These are phyloP conservation scores for Pulveroboletus sp. DNA, from an alignment of 768 basidiomycete species.

Conservation along the genomic window DNA sequence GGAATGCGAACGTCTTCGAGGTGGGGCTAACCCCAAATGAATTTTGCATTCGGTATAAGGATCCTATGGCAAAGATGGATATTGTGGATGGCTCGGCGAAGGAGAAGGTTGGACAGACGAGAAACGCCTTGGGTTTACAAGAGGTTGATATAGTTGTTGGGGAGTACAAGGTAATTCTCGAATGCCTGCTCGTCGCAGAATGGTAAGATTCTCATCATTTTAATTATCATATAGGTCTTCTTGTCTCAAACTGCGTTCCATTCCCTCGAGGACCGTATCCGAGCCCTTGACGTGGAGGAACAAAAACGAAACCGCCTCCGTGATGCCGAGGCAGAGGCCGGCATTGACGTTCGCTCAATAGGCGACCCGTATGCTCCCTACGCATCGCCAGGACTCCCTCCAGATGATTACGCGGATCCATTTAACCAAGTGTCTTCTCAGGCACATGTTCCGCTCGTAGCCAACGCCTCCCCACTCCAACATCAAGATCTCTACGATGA, in stretches of 20 bases:
- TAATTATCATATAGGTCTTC: constrained; percentile 61
- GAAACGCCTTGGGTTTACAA: constrained; percentile 49
- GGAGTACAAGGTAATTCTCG: constrained; percentile 63
- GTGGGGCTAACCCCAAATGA: constrained; percentile 83
- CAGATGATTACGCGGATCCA: constrained; percentile 47
- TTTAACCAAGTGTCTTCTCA: constrained; percentile 51
- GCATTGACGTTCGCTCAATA: constrained; percentile 51
- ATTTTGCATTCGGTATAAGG: constrained; percentile 78
- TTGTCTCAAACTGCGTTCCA: constrained; percentile 84
- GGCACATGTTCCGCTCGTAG: constrained; percentile 77
- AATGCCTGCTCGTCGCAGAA: background rate
- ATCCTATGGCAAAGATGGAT: constrained; percentile 54
- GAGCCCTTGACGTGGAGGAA: constrained; percentile 81
- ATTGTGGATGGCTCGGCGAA: constrained; percentile 55
- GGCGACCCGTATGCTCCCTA: constrained; percentile 80
- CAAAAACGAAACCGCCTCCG: constrained; percentile 74
- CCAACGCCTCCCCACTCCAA: constrained; percentile 78
- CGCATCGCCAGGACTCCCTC: constrained; percentile 42
- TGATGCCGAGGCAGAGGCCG: constrained; percentile 70
- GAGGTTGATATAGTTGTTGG: constrained; percentile 80
- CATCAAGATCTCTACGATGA: constrained; percentile 73
- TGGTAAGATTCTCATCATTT: constrained; percentile 3
- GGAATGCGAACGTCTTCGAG: constrained; percentile 67
- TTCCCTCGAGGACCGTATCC: constrained; percentile 79
- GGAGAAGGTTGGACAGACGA: constrained; percentile 57